A percentile compares a stretch with the other conserved stretches of the same genome.
phyloP scores from a whole-genome alignment of 495 filamentous ascomycete genomes.

The Xylaria acuta region DNA sequence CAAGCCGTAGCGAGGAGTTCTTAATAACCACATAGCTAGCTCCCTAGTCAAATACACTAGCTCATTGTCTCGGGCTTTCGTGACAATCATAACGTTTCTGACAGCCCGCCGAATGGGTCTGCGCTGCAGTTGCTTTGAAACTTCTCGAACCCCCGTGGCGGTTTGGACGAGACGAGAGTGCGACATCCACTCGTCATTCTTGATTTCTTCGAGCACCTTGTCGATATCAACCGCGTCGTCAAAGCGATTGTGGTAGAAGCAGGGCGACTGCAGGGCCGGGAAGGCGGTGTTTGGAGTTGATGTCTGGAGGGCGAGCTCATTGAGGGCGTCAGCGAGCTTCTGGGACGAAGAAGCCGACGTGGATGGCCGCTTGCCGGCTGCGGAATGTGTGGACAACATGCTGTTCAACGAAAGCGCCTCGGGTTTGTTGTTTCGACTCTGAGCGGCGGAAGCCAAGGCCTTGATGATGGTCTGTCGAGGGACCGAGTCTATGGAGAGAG shows the following conservation, averaged over 20 bases:
- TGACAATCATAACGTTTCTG: slow-evolving; percentile 92
- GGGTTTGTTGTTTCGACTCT: slow-evolving; percentile 60
- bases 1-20: slow-evolving; percentile 80
- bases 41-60: slow-evolving; percentile 86
- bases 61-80: slow-evolving; percentile 91
- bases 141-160: slow-evolving; percentile 90
- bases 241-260: slow-evolving; percentile 96
- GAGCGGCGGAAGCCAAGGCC: slow-evolving; percentile 77
- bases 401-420: slow-evolving; percentile 61
- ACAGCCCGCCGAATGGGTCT: slow-evolving; percentile 87
- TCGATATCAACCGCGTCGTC: slow-evolving; percentile 95
- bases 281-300: slow-evolving; percentile 67
- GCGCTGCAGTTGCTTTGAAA: slow-evolving; percentile 90
- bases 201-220: slow-evolving; percentile 92
- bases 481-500: slow-evolving; percentile 72
- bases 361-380: slow-evolving; percentile 53
- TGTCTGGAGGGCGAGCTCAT: slow-evolving; percentile 61
- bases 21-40: slow-evolving; percentile 83
- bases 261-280: slow-evolving; percentile 80
- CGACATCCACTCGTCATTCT: slow-evolving; percentile 86
- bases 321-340: slow-evolving; percentile 69
- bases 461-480: slow-evolving; percentile 89
- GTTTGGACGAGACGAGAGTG: slow-evolving; percentile 94
- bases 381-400: slow-evolving; percentile 53
- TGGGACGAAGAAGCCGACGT: slow-evolving; percentile 60